phyloP scores from a whole-genome alignment of 345 rosid species.

The Boechera stricta region DNA sequence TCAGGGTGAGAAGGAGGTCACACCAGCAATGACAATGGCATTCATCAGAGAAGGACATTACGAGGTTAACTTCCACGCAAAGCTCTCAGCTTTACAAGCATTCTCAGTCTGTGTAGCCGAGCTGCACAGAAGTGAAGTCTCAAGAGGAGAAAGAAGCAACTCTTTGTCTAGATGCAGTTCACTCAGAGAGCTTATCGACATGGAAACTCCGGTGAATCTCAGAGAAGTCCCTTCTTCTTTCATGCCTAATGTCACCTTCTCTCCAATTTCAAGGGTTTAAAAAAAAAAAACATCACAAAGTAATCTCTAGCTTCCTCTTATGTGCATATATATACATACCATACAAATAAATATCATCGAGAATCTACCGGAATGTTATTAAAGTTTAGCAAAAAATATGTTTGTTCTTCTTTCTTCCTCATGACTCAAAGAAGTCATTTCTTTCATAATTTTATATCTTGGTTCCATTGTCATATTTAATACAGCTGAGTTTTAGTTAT shows the following conservation, averaged over 20 bases:
- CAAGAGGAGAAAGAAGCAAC: constrained; percentile 40
- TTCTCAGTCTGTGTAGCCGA: constrained; percentile 85
- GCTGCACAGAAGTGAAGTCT: constrained; percentile 59
- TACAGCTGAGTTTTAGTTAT: not conserved
- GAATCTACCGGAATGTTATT: not conserved
- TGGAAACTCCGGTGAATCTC: constrained; percentile 56
- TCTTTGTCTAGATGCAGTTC: constrained; percentile 59
- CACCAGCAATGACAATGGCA: constrained; percentile 53
- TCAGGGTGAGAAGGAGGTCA: constrained; percentile 70
- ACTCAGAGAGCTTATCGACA: constrained; percentile 67
- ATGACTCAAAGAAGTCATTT: constrained; percentile 29
- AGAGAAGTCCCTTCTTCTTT: constrained; percentile 59
- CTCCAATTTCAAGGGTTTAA: constrained; percentile 89
- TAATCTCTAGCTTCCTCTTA: constrained; percentile 9
- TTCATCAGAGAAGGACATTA: constrained; percentile 57
- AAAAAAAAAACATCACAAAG: constrained; percentile 27
- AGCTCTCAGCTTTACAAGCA: constrained; percentile 84
- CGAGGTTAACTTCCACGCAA: constrained; percentile 81
- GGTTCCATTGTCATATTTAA: not conserved
- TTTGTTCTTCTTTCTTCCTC: constrained; percentile 19
- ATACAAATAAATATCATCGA: constrained; percentile 23
- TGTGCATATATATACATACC: constrained; percentile 19
- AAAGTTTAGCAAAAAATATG: not conserved
- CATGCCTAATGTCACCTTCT: constrained; percentile 76
- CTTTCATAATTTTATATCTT: not conserved